Conservation (phyloP, 192 early-diverging fungal species). For the Entomortierella parvispora region DNA sequence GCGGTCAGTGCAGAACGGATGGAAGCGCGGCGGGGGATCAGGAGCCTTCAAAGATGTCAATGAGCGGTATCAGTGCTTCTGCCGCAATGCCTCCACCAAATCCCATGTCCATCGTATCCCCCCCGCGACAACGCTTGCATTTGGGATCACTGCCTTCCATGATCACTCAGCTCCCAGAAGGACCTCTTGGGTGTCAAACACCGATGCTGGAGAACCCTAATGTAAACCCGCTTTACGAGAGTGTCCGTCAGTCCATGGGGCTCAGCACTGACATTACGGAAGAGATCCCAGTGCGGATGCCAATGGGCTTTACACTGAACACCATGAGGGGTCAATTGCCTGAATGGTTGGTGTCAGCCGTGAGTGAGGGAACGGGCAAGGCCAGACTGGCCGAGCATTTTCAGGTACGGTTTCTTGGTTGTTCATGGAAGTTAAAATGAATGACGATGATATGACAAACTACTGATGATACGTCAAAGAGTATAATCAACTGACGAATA, state of each 20-base stretch:
- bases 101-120: neutral
- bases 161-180: constrained; percentile 17
- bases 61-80: constrained; percentile 7
- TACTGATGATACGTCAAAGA: too few relatives aligned
- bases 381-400: constrained; percentile 37
- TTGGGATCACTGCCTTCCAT: constrained; percentile 25
- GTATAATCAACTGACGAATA: too few relatives aligned
- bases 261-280: constrained; percentile 64
- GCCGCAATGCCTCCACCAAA: neutral
- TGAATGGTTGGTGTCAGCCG: constrained; percentile 26
- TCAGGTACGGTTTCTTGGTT: constrained; percentile 31
- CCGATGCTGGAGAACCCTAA: constrained; percentile 63
- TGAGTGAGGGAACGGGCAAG: constrained; percentile 20
- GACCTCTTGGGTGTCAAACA: constrained; percentile 57
- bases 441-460: neutral
- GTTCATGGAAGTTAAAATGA: neutral
- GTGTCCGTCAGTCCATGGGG: constrained; percentile 67
- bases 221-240: constrained; percentile 69
- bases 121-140: constrained; percentile 25
- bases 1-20: constrained; percentile 38
- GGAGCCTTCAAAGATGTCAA: constrained; percentile 10
- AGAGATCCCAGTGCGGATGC: constrained; percentile 63
- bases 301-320: constrained; percentile 43
- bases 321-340: constrained; percentile 29
- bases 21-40: neutral